Evolutionary conservation across 176 grass and related monocot species (phyloP), one percentile per base, ranked within the genome.

Genomic region (Triticum aestivum): DNA sequence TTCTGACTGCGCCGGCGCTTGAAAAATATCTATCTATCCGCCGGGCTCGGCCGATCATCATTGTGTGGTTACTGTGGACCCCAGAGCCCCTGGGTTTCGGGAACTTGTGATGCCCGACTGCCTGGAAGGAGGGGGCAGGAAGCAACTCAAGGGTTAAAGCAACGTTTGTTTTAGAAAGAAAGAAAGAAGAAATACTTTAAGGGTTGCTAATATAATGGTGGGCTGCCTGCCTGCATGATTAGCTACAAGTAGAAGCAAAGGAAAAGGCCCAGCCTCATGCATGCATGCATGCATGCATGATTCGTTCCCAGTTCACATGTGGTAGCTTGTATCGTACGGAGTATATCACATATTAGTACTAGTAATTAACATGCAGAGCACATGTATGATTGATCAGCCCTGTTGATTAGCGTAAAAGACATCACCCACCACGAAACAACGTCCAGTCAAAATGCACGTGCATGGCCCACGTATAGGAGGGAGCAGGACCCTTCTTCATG

Each of bases 51-150:
- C 35, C 44, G 45, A 49, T 64, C 27, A 51, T 12, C 65, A 68
- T 35, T 32, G 30, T 69, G 66, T 49, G 26, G 11, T 59, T 59
- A 4, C 6, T 11, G 81, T 83, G 80, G 85, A 83, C 42, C 42
- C 59, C 20, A 38, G 34, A 79, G 65, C 4, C 59, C 80, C 58
- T 9, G 24, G 23, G 42, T 61, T 67, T 83, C 73, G 26, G 66
- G 75, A 82, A 65, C 73, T 51, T 18, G 87, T 79, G 66, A 70
- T 11, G 84, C 56, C 56, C 29, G 24, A 75, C 65, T 79, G 82
- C 74, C 65, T 73, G 74, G 82, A 89, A 89, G 82, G 82, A 89
- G 82, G 87, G 56, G 69, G 82, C 82, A 85, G 82, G 32, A 85
- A 85, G 87, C 82, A 85, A 85, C 86, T 65, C 13, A 9, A 59